Percentiles rank a stretch among this genome's conserved stretches.
Conservation (phyloP, 2,329 filamentous ascomycete species). For the Xylaria sp. region DNA sequence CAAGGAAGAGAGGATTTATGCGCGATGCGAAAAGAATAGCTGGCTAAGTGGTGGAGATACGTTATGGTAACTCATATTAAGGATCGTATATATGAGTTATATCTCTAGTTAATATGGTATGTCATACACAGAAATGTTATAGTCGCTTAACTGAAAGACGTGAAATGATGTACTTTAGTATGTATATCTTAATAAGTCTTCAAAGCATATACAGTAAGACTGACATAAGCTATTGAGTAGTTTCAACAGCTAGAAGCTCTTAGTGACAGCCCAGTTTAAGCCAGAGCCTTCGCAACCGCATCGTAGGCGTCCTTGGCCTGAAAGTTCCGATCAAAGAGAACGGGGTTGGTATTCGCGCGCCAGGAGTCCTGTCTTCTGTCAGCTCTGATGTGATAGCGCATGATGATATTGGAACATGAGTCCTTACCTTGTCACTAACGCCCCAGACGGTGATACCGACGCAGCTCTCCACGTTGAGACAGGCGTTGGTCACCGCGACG, state of each 20-base stretch:
- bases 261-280: background rate
- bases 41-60: no score
- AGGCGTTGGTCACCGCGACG: constrained; percentile 46
- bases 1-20: constrained; percentile 17
- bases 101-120: no score
- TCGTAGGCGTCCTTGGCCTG: constrained; percentile 38
- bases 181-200: background rate
- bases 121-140: no score
- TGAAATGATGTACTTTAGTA: no score
- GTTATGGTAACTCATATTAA: no score
- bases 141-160: no score
- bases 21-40: constrained; percentile 4
- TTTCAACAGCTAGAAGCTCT: background rate
- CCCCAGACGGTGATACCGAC: constrained; percentile 54
- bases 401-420: background rate
- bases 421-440: constrained; percentile 17
- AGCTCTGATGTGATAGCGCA: background rate
- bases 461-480: constrained; percentile 49
- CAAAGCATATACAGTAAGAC: background rate
- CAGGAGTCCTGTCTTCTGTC: constrained; percentile 11
- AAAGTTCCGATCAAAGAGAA: constrained; percentile 38
- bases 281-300: constrained; percentile 24
- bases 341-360: constrained; percentile 10
- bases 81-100: no score
- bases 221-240: background rate